phyloP scores from a whole-genome alignment of 2,329 filamentous ascomycete genomes.

The Chaetoscypha palmicola region DNA sequence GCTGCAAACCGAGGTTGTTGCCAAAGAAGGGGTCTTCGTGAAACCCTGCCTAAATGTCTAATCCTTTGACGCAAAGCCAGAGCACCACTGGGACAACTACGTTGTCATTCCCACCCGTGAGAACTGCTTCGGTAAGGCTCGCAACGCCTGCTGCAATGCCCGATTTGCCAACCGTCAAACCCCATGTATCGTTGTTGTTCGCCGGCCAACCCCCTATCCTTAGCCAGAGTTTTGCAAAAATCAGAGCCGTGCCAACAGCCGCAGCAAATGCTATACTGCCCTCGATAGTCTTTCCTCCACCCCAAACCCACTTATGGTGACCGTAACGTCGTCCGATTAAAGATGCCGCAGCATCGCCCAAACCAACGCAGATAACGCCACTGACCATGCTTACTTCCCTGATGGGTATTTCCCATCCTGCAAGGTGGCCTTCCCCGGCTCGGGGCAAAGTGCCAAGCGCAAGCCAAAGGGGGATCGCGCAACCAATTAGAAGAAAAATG shows the following conservation, averaged over 20 bases:
- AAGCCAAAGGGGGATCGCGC: conserved; percentile 90
- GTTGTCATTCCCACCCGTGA: conserved; percentile 97
- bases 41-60: conserved; percentile 32
- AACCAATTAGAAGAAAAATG: conserved; percentile 87
- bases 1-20: too few relatives aligned
- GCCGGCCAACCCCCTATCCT: conserved; percentile 69
- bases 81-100: conserved; percentile 90
- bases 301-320: conserved; percentile 89
- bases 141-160: conserved; percentile 68
- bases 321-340: conserved; percentile 84
- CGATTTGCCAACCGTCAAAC: conserved; percentile 62
- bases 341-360: conserved; percentile 90
- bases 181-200: conserved; percentile 68
- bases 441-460: conserved; percentile 65
- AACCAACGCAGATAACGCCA: conserved; percentile 87
- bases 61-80: conserved; percentile 85
- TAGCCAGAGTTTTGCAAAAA: conserved; percentile 67
- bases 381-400: conserved; percentile 85
- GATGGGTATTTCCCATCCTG: conserved; percentile 67
- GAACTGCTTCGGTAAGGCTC: conserved; percentile 86
- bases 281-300: conserved; percentile 91
- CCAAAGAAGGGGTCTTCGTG: too few relatives aligned
- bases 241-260: conserved; percentile 70
- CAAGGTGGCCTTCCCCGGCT: conserved; percentile 46
- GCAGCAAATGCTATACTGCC: conserved; percentile 74